Percentiles rank a stretch among this genome's conserved stretches.
Conservation (phyloP, 805 yeast genomes). For the Kodamaea fukazawae region DNA sequence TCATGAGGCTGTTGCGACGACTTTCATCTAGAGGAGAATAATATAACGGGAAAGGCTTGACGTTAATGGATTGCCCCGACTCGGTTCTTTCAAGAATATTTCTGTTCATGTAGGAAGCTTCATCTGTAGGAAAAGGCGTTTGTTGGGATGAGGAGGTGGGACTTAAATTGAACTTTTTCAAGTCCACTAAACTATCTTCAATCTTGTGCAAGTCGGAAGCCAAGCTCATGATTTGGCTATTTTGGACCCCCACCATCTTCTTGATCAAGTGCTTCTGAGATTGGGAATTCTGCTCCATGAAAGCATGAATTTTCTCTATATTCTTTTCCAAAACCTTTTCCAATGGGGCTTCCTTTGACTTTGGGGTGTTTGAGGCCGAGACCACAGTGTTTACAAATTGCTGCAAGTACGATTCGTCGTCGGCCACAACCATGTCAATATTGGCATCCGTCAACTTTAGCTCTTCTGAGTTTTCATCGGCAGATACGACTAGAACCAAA, state of each 20-base stretch:
- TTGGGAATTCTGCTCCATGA: constrained; percentile 9
- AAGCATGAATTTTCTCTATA: constrained; percentile 8
- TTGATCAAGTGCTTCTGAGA: constrained; percentile 13
- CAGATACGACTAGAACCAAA: constrained; percentile 18
- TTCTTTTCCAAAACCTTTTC: constrained; percentile 3
- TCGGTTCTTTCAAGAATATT: neutral
- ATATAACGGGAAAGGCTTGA: constrained; percentile 22
- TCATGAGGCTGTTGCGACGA: neutral
- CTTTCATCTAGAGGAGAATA: constrained; percentile 4
- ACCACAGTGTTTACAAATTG: neutral
- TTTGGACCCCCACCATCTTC: constrained; percentile 11
- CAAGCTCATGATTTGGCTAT: constrained; percentile 11
- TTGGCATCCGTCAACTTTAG: constrained; percentile 1
- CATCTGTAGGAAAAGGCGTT: neutral
- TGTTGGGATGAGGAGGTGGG: neutral
- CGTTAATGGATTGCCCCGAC: constrained; percentile 1
- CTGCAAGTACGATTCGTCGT: neutral
- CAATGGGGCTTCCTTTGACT: neutral
- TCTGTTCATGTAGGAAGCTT: neutral
- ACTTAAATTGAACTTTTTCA: constrained; percentile 6
- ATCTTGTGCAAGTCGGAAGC: constrained; percentile 10
- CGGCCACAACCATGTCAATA: constrained; percentile 1
- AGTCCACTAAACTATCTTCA: constrained; percentile 7
- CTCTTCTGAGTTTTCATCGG: neutral
- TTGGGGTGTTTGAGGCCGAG: neutral